Percentiles rank a stretch among this genome's conserved stretches.
Conservation (phyloP, 768 basidiomycete species). For the Leccinum boreale region DNA sequence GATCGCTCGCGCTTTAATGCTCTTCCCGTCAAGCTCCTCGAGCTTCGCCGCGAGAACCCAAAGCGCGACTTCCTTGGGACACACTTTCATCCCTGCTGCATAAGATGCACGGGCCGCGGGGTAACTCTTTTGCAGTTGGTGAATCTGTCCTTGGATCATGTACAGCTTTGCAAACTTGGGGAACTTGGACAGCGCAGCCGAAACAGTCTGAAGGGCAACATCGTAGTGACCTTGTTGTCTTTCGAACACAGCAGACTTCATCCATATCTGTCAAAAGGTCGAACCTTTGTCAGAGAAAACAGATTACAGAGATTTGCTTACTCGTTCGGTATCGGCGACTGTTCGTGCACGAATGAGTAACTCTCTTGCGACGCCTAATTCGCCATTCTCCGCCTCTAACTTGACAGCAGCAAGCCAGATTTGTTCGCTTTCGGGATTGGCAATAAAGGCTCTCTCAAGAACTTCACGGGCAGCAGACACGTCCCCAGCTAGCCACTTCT, state of each 20-base stretch:
- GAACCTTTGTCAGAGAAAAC: background rate
- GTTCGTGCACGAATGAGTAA: conserved; percentile 84
- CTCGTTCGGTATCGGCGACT: conserved; percentile 89
- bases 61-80: conserved; percentile 78
- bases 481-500: conserved; percentile 90
- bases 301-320: conserved; percentile 35
- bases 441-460: conserved; percentile 85
- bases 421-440: conserved; percentile 94
- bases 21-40: conserved; percentile 87
- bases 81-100: conserved; percentile 80
- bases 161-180: conserved; percentile 90
- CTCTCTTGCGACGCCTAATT: conserved; percentile 81
- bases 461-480: conserved; percentile 89
- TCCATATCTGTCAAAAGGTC: conserved; percentile 75
- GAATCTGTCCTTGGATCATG: conserved; percentile 96
- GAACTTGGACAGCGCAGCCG: conserved; percentile 77
- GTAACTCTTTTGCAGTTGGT: conserved; percentile 57
- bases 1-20: conserved; percentile 88
- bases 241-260: conserved; percentile 97
- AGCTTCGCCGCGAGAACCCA: conserved; percentile 89
- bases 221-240: conserved; percentile 78
- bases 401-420: conserved; percentile 99
- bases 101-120: conserved; percentile 75
- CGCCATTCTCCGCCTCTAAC: conserved; percentile 93
- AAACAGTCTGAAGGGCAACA: conserved; percentile 71